Evolutionary conservation across 345 rosid genomes (phyloP), one percentile per base, ranked within the genome.

Genomic region (Abelmoschus esculentus): DNA sequence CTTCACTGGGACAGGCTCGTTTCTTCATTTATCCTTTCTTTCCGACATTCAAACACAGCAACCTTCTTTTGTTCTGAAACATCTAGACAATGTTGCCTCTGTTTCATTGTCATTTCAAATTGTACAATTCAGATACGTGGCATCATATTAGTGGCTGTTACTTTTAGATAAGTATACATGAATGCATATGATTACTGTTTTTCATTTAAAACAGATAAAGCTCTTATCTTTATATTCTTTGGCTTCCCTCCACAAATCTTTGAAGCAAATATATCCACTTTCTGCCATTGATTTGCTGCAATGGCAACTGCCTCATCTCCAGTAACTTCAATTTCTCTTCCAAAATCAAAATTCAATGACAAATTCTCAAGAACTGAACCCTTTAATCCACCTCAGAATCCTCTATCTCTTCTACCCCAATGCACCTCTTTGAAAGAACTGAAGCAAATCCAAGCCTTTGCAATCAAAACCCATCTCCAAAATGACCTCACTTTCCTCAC

Each of bases 371-470:
- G 64, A 71, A 62, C 17, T 1, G 46, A 70, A 44, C 26, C 57
- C 13, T 3, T 47, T 34, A 70, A 50, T 31, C 17, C 76, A 19
- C 58, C 75, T 17, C n/a, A 8, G n/a, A 73, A 70, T 70, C 87
- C 86, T 1, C 80, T 79, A 36, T 70, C 80, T 67, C 73, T 77
- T 5, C 77, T 89, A 5, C 83, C 86, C 71, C 83, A 64, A 26
- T 86, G 90, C 84, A 73, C 59, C 47, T 83, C 87, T 68, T 71
- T 85, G 28, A 71, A 67, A 60, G 85, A 84, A 80, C 77, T 88
- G n/a, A 86, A 84, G 86, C 93, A 88, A 75, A 75, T 89, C 68
- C 96, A 92, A 11, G 89, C 86, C 69, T 67, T 83, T 65, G 36
- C 87, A 34, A 73, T 89, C 84, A 92, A 89, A 84, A 76, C 90